phyloP scores from a whole-genome alignment of 495 filamentous ascomycete species.

The Cercophora samala region DNA sequence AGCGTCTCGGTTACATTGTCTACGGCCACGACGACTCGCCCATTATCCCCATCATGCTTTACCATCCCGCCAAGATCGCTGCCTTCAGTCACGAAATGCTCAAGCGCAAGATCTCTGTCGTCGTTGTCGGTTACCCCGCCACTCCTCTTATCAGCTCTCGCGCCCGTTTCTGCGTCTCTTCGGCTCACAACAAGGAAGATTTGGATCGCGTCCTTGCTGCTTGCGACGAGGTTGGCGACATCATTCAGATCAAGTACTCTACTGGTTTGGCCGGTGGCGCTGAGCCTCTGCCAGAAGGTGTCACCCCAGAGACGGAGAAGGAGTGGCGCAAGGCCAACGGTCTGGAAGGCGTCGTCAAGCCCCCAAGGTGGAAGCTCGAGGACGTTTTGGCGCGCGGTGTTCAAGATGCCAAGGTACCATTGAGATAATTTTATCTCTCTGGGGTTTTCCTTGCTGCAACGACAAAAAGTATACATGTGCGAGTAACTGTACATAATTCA shows the following conservation, averaged over 20 bases:
- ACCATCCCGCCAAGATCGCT: slow-evolving; percentile 95
- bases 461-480: slow-evolving; percentile 9
- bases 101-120: slow-evolving; percentile 94
- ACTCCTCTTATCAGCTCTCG: slow-evolving; percentile 94
- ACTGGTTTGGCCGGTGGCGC: slow-evolving; percentile 89
- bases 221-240: slow-evolving; percentile 88
- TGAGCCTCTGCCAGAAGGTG: slow-evolving; percentile 65
- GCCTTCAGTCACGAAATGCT: slow-evolving; percentile 99
- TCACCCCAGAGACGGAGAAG: slow-evolving; percentile 66
- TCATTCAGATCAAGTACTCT: slow-evolving; percentile 92
- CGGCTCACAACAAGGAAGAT: slow-evolving; percentile 97
- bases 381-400: slow-evolving; percentile 78
- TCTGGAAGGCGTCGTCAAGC: slow-evolving; percentile 49
- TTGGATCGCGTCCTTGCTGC: slow-evolving; percentile 85
- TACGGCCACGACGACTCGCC: slow-evolving; percentile 97
- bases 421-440: slow-evolving; percentile 49
- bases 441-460: background rate
- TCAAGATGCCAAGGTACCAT: slow-evolving; percentile 68
- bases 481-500: slow-evolving; percentile 15
- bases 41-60: slow-evolving; percentile 89
- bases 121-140: slow-evolving; percentile 95
- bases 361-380: slow-evolving; percentile 77
- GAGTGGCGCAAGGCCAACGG: slow-evolving; percentile 61
- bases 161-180: slow-evolving; percentile 91
- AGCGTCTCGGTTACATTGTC: slow-evolving; percentile 94